Evolutionary conservation across 139 green algal genomes (phyloP), one percentile per base, ranked within the genome.

Genomic region (Tetradesmus lagerheimii): DNA sequence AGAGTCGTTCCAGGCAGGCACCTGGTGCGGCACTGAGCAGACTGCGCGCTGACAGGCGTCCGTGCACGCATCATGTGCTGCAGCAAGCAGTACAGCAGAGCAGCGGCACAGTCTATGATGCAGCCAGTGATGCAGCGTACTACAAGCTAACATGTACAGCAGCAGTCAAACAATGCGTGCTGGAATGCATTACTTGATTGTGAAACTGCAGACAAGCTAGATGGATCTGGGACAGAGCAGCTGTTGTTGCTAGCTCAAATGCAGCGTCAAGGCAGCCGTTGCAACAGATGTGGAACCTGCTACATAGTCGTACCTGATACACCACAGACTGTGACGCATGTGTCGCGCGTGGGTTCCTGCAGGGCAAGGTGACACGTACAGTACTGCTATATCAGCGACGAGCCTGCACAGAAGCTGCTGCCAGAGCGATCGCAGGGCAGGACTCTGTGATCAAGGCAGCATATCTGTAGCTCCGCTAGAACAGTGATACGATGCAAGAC

Each of bases 321-420:
- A 23, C 97, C 97, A 90, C 97, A 99, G 2, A 99, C 97, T 37
- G 97, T 99, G 47, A 99, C 97, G 91, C 97, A 99, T 2, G 96
- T 97, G 87, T 97, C 94, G 4, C 96, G 94, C 1, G 95, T 97
- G 16, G 96, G 95, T 47, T 99, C 97, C 95, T 99, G 93, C 90
- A 94, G 25, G 25, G 23, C 35, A 31, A 14, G 23, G n/a, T 11
- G 41, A 38, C 31, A 18, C 8, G 23, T 75, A 5, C 6, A 9
- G 31, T 38, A 12, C 66, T 77, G 66, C 27, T 77, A 35, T 1
- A 74, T n/a, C 4, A 37, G 66, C 15, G 11, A 2, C 18, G 27
- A 31, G 27, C 29, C 11, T 23, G 16, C 29, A 34, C 15, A 76
- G 25, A 34, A 45, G 15, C 64, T 91, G 35, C 31, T 39, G 20